Base-by-base conservation (phyloP, 2,329 filamentous ascomycete genomes). In the Colletotrichum cereale region DNA sequence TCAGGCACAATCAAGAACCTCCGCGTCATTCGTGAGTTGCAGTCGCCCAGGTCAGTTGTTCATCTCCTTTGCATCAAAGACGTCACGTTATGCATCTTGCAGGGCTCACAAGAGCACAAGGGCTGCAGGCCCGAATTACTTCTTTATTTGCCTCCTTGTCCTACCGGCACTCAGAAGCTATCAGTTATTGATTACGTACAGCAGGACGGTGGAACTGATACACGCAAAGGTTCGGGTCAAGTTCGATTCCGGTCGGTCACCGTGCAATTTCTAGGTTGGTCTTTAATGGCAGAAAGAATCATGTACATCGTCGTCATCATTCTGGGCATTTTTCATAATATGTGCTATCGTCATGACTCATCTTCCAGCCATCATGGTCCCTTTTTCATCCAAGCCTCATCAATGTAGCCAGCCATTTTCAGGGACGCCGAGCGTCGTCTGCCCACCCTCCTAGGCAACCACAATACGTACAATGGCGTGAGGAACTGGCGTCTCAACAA, bases 281-380 rank as follows among this genome's bases (percentile, higher is more conserved):
- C 18, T n/a, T 47, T 10, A n/a, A 44, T 24, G 8, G 26, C 26
- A 24, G 47, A 24, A 31, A 31, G 24, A 44, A 12, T 40, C 21
- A 29, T 53, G 12, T 57, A 44, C 18, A n/a, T 56, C 50, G 52
- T 56, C 56, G 44, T 61, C 57, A 40, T 74, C 57, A 68, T 74
- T 66, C 62, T 52, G 61, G 71, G 53, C 64, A 62, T 71, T 71
- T 61, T 38, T 36, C 55, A 48, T 64, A 48, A 24, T 56, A 24
- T 73, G 40, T 38, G 42, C 56, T 29, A 36, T 29, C 62, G 40
- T 68, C 70, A 70, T 70, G 44, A 67, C 47, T 53, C 52, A 36
- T 62, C 48, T 62, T 47, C 48, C 67, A 61, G 56, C 42, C 42
- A 31, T 40, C 36, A 29, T 16, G 7, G 31, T 14, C 14, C 36